These are phyloP conservation scores for Salix arbutifolia DNA, from an alignment of 345 rosid species.

Conservation along the genomic window DNA sequence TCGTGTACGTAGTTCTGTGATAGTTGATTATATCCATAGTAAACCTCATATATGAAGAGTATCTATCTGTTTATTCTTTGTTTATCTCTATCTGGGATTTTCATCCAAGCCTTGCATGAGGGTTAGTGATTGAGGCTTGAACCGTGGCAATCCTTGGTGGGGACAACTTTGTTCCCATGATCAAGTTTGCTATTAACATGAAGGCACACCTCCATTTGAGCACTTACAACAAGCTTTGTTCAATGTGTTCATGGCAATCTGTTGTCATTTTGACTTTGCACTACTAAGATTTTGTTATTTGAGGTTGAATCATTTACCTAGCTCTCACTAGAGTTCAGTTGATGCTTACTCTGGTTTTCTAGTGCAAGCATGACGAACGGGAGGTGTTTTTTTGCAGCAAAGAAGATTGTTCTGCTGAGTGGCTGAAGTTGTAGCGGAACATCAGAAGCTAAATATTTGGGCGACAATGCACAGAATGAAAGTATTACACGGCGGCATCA, in stretches of 20 bases:
- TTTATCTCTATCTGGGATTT: background rate
- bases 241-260: background rate
- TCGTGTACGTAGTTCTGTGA: constrained; percentile 46
- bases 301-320: too few relatives aligned
- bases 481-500: background rate
- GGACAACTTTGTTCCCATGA: background rate
- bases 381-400: constrained; percentile 32
- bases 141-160: background rate
- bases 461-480: background rate
- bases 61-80: too few relatives aligned
- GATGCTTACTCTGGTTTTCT: background rate
- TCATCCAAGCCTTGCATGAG: background rate
- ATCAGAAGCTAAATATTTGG: constrained; percentile 1
- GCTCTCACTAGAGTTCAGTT: background rate
- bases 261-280: background rate
- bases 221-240: background rate
- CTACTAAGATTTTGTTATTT: background rate
- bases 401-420: constrained; percentile 53
- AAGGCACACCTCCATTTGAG: background rate
- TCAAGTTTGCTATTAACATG: background rate
- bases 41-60: background rate
- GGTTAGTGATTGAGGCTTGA: background rate
- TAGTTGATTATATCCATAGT: background rate
- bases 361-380: background rate
- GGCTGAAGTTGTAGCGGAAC: constrained; percentile 2